Conservation (phyloP, 768 basidiomycete species). For the Amanita muscaria region DNA sequence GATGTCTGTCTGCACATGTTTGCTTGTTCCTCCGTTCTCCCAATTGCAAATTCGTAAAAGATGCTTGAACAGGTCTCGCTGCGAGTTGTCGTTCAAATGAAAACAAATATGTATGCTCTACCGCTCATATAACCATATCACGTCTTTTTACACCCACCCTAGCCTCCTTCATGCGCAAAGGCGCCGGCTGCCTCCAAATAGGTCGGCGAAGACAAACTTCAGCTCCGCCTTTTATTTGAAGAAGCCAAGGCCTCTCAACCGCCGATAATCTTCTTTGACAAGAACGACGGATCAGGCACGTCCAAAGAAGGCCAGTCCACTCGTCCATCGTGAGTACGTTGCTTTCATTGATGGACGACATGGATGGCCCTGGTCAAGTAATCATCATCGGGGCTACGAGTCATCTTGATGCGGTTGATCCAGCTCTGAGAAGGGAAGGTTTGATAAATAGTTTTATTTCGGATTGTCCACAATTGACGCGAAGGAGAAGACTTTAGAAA, state of each 20-base stretch:
- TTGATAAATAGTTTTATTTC: slow-evolving; percentile 98
- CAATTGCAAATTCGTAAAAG: too few relatives aligned
- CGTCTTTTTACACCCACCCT: not conserved
- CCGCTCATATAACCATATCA: not conserved
- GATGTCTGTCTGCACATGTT: too few relatives aligned
- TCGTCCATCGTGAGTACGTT: slow-evolving; percentile 95
- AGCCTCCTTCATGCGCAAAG: slow-evolving; percentile 99
- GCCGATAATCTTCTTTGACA: slow-evolving; percentile 98
- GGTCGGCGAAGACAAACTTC: slow-evolving; percentile 98
- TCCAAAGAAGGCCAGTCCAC: slow-evolving; percentile 97
- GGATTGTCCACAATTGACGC: slow-evolving; percentile 83
- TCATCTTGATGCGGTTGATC: slow-evolving; percentile 95
- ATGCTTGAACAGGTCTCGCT: slow-evolving; percentile 86
- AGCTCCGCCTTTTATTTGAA: slow-evolving; percentile 89
- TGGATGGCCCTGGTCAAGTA: slow-evolving; percentile 97
- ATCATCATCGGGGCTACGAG: slow-evolving; percentile 98
- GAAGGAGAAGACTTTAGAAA: slow-evolving; percentile 77
- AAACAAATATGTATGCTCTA: slow-evolving; percentile 83
- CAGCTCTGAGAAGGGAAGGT: slow-evolving; percentile 90
- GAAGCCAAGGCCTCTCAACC: slow-evolving; percentile 91
- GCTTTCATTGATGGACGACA: slow-evolving; percentile 96
- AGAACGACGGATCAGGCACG: slow-evolving; percentile 98
- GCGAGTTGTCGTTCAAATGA: slow-evolving; percentile 80
- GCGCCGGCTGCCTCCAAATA: slow-evolving; percentile 97
- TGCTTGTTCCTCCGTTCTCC: too few relatives aligned